Base-by-base conservation (phyloP, 2,329 filamentous ascomycete species). In the Nigrospora oryzae region DNA sequence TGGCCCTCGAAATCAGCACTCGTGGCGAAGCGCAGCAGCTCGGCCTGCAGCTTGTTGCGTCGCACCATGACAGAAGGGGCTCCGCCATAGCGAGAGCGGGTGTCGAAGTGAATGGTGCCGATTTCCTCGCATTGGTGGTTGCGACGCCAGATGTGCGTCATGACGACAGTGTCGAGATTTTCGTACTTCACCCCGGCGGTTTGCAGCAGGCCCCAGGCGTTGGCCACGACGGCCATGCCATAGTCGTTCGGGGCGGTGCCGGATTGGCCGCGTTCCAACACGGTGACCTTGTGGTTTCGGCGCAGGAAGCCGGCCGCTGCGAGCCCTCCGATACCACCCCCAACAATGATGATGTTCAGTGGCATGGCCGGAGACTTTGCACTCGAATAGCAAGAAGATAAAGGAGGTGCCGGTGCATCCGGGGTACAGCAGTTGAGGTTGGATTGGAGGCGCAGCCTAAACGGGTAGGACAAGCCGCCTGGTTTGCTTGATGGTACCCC, bases 231-330 rank as follows among this genome's bases (percentile, higher is more conserved):
- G 3, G 51, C 49, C 15, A 56, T 31, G 4, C 54, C 54, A 36
- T 56, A 53, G 43, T 54, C 53, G 32, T 54, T 43, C 37, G 33
- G 36, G 4, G 42, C 41, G 33, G 51, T 50, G 38, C 52, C 49
- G 6, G 51, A 47, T 7, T 43, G 43, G 36, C 52, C 48, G 12
- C 53, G 52, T 43, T 56, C 53, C n/a, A 54, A 49, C 15, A 56
- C 42, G 2, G 52, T 55, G 39, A 56, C 54, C 12, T 52, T 17
- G 41, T 56, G 54, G 14, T 51, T 48, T n/a, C 40, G 48, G 17
- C 54, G 52, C 15, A 54, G 51, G 38, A 47, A 55, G n/a, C 51
- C 50, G 15, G 54, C 54, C 5, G 52, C 54, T n/a, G 54, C 46
- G 10, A 54, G 46, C 1, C 54, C 52, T 10, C 52, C 54, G 12